phyloP scores from a whole-genome alignment of 2,329 filamentous ascomycete genomes.

The Fusarium circinatum region DNA sequence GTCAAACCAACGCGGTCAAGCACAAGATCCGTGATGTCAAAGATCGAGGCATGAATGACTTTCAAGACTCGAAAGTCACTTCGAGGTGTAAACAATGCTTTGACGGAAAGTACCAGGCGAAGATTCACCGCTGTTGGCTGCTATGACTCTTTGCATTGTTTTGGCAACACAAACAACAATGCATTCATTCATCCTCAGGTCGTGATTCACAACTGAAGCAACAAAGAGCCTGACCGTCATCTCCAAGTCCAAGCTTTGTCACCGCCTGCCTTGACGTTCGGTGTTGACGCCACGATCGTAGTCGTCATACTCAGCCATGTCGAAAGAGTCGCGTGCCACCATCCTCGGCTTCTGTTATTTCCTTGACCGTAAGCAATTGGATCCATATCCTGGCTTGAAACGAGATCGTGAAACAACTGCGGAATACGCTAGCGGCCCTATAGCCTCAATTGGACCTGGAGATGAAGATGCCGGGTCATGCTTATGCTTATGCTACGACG shows the following conservation, averaged over 20 bases:
- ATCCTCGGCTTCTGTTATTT: slow-evolving; percentile 18
- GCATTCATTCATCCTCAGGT: background rate
- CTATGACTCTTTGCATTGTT: slow-evolving; percentile 2
- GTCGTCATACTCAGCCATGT: slow-evolving; percentile 7
- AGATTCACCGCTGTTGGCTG: background rate
- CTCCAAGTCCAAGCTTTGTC: slow-evolving; percentile 12
- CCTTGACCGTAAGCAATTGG: slow-evolving; percentile 26
- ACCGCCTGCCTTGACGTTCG: slow-evolving; percentile 1
- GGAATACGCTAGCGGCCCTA: slow-evolving; percentile 21
- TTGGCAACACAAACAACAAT: background rate
- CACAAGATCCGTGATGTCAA: background rate
- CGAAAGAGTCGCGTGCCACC: slow-evolving; percentile 14
- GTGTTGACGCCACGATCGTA: slow-evolving; percentile 1
- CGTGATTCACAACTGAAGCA: background rate
- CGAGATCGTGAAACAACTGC: slow-evolving; percentile 33
- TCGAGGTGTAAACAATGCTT: background rate
- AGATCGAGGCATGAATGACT: background rate
- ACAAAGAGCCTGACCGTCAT: slow-evolving; percentile 3
- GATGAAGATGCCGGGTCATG: slow-evolving; percentile 16
- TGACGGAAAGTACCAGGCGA: background rate
- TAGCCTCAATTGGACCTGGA: slow-evolving; percentile 2
- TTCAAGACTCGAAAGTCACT: background rate
- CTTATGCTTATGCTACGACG: slow-evolving; percentile 35
- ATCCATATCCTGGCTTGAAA: slow-evolving; percentile 33
- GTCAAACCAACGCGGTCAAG: background rate